phyloP scores from a whole-genome alignment of 192 early-diverging fungal genomes.

The Funneliformis mosseae region DNA sequence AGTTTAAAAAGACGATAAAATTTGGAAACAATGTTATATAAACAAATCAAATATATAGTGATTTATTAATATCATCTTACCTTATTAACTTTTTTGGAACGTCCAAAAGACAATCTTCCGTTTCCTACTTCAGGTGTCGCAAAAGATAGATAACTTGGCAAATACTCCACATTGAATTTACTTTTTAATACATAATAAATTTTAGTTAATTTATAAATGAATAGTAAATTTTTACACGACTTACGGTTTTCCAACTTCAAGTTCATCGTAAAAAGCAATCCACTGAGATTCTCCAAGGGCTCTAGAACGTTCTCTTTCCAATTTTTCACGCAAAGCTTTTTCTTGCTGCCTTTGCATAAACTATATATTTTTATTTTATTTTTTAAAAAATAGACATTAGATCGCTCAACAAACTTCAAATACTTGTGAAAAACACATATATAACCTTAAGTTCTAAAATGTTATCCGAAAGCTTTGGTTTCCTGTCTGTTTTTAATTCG shows the following conservation, averaged over 20 bases:
- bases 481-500: neutral
- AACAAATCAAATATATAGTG: neutral
- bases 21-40: neutral
- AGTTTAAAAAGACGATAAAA: neutral
- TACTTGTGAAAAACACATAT: neutral
- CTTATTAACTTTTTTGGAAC: neutral
- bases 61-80: neutral
- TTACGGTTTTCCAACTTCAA: constrained; percentile 45
- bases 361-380: no score
- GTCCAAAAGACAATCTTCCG: constrained; percentile 8
- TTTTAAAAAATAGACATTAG: neutral
- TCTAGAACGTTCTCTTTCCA: constrained; percentile 38
- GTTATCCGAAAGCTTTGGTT: neutral
- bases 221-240: neutral
- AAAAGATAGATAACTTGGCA: constrained; percentile 40
- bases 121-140: neutral
- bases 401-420: neutral
- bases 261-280: constrained; percentile 33
- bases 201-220: neutral
- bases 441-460: constrained; percentile 11
- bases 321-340: constrained; percentile 36
- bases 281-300: constrained; percentile 41
- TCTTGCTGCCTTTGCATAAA: constrained; percentile 48
- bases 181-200: constrained; percentile 8
- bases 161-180: constrained; percentile 43